These are phyloP conservation scores for Mortierella sp. DNA, from an alignment of 371 early-diverging fungal genomes.

Conservation along the genomic window DNA sequence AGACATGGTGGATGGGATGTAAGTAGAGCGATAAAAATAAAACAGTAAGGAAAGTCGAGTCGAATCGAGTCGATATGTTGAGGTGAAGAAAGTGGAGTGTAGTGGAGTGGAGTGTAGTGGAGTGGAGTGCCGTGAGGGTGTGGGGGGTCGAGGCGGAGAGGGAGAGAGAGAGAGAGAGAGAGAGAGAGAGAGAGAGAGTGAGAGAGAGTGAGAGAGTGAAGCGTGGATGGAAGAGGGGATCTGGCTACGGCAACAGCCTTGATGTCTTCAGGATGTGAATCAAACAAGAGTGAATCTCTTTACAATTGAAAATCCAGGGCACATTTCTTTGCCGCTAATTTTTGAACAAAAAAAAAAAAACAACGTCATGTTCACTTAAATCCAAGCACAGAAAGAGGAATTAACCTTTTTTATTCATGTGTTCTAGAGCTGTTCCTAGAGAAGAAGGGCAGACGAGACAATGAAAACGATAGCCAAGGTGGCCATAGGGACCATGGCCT, in stretches of 20 bases:
- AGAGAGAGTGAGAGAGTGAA: neutral
- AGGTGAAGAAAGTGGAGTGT: neutral
- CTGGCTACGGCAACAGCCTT: constrained; percentile 11
- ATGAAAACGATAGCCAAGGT: neutral
- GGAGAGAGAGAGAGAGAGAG: neutral
- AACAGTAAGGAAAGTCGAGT: neutral
- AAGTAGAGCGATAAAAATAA: neutral
- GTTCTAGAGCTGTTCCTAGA: neutral
- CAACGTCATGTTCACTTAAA: neutral
- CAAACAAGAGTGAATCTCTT: constrained; percentile 10
- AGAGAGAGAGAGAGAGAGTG: neutral
- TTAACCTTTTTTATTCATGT: neutral
- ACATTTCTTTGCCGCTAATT: neutral
- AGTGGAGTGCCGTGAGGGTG: neutral
- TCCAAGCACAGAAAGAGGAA: neutral
- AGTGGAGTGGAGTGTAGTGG: neutral
- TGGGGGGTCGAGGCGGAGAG: neutral
- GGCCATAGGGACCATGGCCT: constrained; percentile 14
- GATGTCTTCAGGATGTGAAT: constrained; percentile 9
- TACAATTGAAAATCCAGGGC: neutral
- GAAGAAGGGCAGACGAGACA: constrained; percentile 8
- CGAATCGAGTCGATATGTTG: neutral
- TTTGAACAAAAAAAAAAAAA: neutral
- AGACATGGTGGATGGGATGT: constrained; percentile 58
- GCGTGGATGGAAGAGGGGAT: neutral